Percentiles rank a stretch among this genome's conserved stretches.
Conservation (phyloP, 2,329 filamentous ascomycete species). For the Hypoxylon sp. region DNA sequence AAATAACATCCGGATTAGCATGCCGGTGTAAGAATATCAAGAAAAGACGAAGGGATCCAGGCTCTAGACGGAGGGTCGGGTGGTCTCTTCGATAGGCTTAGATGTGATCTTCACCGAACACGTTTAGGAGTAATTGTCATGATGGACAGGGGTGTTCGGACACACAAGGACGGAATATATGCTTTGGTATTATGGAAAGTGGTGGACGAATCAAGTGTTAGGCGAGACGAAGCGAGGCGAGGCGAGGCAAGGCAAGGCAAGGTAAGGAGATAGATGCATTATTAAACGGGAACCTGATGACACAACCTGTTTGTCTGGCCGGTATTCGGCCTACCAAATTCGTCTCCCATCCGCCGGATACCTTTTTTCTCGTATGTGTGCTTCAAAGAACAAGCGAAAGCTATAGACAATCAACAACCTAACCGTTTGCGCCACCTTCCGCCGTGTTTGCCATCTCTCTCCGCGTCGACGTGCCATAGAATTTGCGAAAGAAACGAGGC, state of each 20-base stretch:
- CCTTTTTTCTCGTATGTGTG: conserved; percentile 29
- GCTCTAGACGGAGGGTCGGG: background rate
- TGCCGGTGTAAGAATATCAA: background rate
- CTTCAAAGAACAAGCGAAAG: conserved; percentile 30
- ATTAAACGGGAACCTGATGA: background rate
- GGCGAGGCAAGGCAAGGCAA: background rate
- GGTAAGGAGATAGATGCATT: background rate
- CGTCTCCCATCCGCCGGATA: conserved; percentile 7
- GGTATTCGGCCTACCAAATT: conserved; percentile 2
- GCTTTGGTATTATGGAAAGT: background rate
- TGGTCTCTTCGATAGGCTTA: background rate
- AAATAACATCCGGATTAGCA: background rate
- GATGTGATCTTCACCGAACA: background rate
- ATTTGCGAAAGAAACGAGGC: conserved; percentile 28
- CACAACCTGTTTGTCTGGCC: background rate
- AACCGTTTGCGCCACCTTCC: conserved; percentile 42
- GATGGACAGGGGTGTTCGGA: background rate
- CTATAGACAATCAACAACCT: conserved; percentile 26
- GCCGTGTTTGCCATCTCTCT: conserved; percentile 35
- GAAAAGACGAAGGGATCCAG: background rate
- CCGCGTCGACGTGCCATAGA: conserved; percentile 27
- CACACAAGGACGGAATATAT: background rate
- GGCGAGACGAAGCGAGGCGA: background rate
- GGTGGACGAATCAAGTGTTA: background rate
- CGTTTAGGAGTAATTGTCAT: background rate